Evolutionary conservation across 805 yeast species (phyloP), one percentile per base, ranked within the genome.

Genomic region (Saturnispora kantuleensis): DNA sequence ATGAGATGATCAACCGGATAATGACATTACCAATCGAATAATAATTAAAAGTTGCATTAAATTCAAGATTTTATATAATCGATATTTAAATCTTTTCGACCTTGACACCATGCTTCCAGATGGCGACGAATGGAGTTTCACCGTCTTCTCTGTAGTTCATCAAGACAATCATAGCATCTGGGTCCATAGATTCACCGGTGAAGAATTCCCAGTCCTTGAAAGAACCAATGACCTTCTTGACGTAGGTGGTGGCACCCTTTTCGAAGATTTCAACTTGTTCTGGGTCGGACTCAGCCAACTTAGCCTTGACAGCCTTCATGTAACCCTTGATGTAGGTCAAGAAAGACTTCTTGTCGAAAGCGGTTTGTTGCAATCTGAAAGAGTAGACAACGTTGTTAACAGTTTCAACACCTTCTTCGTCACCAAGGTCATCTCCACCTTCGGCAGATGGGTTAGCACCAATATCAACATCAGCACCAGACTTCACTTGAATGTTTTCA

Each of bases 101-200:
- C 61, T 68, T 74, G 58, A 85, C 81, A 79, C 98, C 98, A 74
- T 93, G 98, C 77, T 90, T 93, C 98, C 98, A 93, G 83, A 89
- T 81, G 56, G 89, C 87, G 64, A 90, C 93, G 75, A 67, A 93
- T 66, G 98, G 98, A 59, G 98, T 93, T 62, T 81, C 76, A 77
- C 98, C 98, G 68, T 93, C 97, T 77, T 93, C 98, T 76, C 98
- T 94, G 88, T 90, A 93, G 94, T 93, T 93, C 73, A 93, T 84
- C 70, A 93, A 80, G 59, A 88, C 87, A 66, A 93, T 73, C 98
- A 93, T 93, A 59, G 83, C 98, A 73, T 93, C 98, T 70, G 98
- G 98, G 81, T 93, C 97, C 98, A 93, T 93, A 67, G 96, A 84
- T 77, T 90, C 97, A 78, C 98, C 97, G 59, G 96, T 90, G 89